Evolutionary conservation across 148 eudicot genomes (phyloP), one percentile per base, ranked within the genome.

Genomic region (Drosera capensis): DNA sequence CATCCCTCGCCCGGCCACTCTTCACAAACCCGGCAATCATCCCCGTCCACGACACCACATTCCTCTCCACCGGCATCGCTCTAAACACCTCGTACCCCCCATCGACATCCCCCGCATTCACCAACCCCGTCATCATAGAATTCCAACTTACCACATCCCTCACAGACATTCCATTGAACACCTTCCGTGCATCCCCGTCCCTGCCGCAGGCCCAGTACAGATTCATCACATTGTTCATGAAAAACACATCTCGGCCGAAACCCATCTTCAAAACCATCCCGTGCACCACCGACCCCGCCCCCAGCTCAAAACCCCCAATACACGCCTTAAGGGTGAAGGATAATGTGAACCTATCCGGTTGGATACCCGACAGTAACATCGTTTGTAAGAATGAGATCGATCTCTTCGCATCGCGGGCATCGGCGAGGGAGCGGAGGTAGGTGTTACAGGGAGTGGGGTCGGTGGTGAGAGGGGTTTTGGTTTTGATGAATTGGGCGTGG

Each of bases 61-160:
- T 57, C 25, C 58, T 51, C 19, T 46, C 53, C 9, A n/a, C n/a
- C n/a, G 68, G 68, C 68, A 64, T 64, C 31, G n/a, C 22, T 14
- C 1, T 8, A 52, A 64, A 64, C 54, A 64, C 34, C 8, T 20
- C 23, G 17, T 57, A 51, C 1, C 58, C 68, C 8, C 44, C 56
- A 18, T 45, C 58, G 31, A 30, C 54, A 45, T 64, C 63, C 1
- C 68, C 50, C 0, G 45, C 14, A 40, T 64, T 64, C 53, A 57
- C 58, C 26, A 57, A 42, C 38, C 57, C 63, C 1, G 63, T 64
- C 9, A 57, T 46, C 68, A 64, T 51, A 8, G 44, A 57, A 19
- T 64, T 64, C 68, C 68, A 64, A n/a, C 54, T 51, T 14, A 64
- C 68, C 29, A 52, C 58, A 52, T 64, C 68, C 23, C 63, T 23